Evolutionary conservation across 2,329 filamentous ascomycete species (phyloP).

Genomic region (Aspergillus carbonarius): DNA sequence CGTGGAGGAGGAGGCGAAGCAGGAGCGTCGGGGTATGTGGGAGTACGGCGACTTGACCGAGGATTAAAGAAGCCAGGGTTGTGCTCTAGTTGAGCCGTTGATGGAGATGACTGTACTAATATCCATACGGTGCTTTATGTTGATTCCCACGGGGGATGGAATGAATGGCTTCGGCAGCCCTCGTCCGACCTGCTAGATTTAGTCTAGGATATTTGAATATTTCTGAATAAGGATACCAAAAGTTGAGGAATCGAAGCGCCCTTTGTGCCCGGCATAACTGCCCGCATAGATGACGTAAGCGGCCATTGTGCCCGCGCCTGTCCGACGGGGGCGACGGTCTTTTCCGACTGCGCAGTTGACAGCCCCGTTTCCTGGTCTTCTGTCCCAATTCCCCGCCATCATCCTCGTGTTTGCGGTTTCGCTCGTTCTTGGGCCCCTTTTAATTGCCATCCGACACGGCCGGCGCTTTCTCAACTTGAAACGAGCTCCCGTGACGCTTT

Average conservation of each 20-base stretch:
- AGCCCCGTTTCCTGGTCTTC: background rate
- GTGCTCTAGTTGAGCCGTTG: background rate
- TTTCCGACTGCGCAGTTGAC: background rate
- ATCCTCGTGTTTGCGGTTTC: background rate
- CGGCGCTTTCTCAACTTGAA: background rate
- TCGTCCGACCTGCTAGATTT: conserved; percentile 8
- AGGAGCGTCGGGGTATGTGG: conserved; percentile 83
- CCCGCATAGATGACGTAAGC: conserved; percentile 1
- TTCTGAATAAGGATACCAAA: conserved; percentile 2
- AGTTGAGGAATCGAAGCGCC: background rate
- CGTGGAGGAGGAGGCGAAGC: conserved; percentile 76
- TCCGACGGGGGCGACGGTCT: background rate
- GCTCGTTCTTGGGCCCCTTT: background rate
- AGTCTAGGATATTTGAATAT: conserved; percentile 9
- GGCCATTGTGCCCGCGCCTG: background rate
- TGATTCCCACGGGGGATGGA: conserved; percentile 6
- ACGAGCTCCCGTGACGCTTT: background rate
- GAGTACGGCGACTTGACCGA: conserved; percentile 97
- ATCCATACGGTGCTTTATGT: conserved; percentile 6
- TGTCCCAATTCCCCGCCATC: background rate
- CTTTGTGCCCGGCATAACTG: background rate
- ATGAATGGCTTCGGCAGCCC: background rate
- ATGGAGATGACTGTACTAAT: conserved; percentile 11
- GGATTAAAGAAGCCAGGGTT: conserved; percentile 55
- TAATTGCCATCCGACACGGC: background rate